Conservation (phyloP, 257 asterid species). For the Parsonsia alboflavescens region DNA sequence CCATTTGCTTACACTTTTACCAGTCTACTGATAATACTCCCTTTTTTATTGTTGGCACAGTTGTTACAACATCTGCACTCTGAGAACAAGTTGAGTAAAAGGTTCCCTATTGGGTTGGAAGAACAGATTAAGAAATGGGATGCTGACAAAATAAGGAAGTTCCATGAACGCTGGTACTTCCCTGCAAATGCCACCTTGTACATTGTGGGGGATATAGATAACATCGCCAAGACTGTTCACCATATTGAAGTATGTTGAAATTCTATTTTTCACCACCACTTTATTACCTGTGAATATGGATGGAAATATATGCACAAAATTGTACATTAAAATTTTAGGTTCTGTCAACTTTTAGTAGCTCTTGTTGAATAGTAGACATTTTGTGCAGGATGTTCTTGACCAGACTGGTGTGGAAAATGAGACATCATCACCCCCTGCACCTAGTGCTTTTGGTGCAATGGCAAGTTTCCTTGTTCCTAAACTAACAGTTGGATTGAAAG, state of each 20-base stretch:
- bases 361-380: slow-evolving; percentile 1
- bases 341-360: not conserved
- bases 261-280: not conserved
- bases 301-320: not conserved
- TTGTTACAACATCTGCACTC: slow-evolving; percentile 94
- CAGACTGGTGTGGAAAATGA: slow-evolving; percentile 58
- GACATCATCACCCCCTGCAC: slow-evolving; percentile 45
- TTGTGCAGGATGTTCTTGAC: slow-evolving; percentile 82
- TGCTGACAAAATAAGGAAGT: slow-evolving; percentile 92
- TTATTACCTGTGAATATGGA: not conserved
- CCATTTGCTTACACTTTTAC: slow-evolving; percentile 7
- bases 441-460: slow-evolving; percentile 94
- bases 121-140: slow-evolving; percentile 99
- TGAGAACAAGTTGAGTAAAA: slow-evolving; percentile 93
- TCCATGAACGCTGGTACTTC: slow-evolving; percentile 98
- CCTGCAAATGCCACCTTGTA: slow-evolving; percentile 98
- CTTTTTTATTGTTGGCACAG: slow-evolving; percentile 35
- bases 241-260: slow-evolving; percentile 73
- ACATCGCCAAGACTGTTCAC: slow-evolving; percentile 64
- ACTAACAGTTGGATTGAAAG: slow-evolving; percentile 66
- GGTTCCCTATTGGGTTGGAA: slow-evolving; percentile 97
- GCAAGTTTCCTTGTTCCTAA: slow-evolving; percentile 95
- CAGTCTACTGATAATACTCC: not conserved
- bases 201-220: slow-evolving; percentile 92
- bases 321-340: not conserved